These are phyloP conservation scores for Fusarium nodosum DNA, from an alignment of 2,329 filamentous ascomycete genomes.

Conservation along the genomic window DNA sequence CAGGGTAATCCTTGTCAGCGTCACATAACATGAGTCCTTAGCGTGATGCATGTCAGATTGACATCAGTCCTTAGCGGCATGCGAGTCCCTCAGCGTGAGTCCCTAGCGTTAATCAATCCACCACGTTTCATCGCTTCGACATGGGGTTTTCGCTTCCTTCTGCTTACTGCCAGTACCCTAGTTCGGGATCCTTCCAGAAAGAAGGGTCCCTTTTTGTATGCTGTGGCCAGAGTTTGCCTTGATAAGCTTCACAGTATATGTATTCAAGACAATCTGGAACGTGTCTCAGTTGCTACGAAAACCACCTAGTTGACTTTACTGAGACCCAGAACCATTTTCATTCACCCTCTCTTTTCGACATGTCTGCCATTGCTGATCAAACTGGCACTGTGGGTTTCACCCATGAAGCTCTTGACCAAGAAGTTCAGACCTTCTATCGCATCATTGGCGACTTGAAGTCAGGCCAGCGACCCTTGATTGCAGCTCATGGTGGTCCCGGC, in stretches of 20 bases:
- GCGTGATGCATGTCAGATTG: constrained; percentile 14
- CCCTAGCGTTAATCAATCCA: background rate
- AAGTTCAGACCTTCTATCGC: constrained; percentile 12
- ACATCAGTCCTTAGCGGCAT: constrained; percentile 13
- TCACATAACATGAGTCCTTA: constrained; percentile 4
- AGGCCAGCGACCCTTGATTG: constrained; percentile 16
- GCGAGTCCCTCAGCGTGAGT: constrained; percentile 17
- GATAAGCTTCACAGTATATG: constrained; percentile 5
- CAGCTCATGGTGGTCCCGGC: constrained; percentile 15
- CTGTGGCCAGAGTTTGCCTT: background rate
- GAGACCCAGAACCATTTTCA: background rate
- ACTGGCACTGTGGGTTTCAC: constrained; percentile 12
- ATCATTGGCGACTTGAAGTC: constrained; percentile 14
- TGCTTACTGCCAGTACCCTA: constrained; percentile 8
- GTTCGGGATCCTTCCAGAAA: constrained; percentile 1
- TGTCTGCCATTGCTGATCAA: constrained; percentile 4
- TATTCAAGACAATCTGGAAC: background rate
- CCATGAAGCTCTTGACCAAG: constrained; percentile 11
- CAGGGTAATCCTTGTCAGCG: background rate
- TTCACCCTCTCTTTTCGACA: constrained; percentile 1
- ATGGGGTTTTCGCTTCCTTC: constrained; percentile 12
- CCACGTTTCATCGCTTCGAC: background rate
- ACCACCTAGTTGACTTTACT: background rate
- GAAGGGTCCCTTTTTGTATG: too few relatives aligned
- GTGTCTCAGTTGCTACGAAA: background rate